Base-by-base conservation (phyloP, 139 green algal genomes). In the Ettlia oleoabundans region DNA sequence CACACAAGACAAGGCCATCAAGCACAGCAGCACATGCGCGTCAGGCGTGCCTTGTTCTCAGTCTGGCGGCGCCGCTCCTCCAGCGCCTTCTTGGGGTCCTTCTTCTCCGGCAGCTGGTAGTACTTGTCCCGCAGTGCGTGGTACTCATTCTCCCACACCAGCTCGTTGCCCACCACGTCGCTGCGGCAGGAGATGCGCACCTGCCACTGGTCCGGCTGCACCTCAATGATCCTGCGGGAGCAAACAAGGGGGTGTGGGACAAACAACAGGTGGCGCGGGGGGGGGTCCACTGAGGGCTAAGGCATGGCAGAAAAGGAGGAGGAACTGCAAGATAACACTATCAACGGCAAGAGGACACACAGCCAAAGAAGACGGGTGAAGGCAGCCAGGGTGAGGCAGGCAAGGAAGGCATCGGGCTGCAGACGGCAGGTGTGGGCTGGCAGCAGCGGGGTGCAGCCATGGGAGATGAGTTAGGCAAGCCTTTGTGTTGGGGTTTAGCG, bases 101-200 rank as follows among this genome's bases (percentile, higher is more conserved):
- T 62, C 28, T 84, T 74, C 37, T 69, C n/a, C 13, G 72, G 80
- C 28, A 83, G 78, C 37, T 73, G 26, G 33, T 69, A 52, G 85
- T 90, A 90, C 28, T 63, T 30, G 40, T 42, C 43, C 24, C 63
- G 30, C 18, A 19, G n/a, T 8, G 30, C 43, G 43, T 65, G 63
- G 77, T 82, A 76, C 77, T 67, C 26, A 4, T 37, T n/a, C 85
- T 93, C 89, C 88, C 88, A 93, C 30, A 21, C 21, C 32, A 42
- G 33, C 13, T 89, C 86, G 35, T 88, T 53, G 26, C 74, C 85
- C 42, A 91, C 62, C 30, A 65, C 75, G 15, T 64, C 75, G 55
- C 64, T 75, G 30, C 53, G 41, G 35, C 80, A 86, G 40, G 72
- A 78, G 26, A 90, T 80, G 42, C 74, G 24, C n/a, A 92, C 62